Conservation (phyloP, 2,329 filamentous ascomycete genomes). For the Colletotrichum euphorbiae region DNA sequence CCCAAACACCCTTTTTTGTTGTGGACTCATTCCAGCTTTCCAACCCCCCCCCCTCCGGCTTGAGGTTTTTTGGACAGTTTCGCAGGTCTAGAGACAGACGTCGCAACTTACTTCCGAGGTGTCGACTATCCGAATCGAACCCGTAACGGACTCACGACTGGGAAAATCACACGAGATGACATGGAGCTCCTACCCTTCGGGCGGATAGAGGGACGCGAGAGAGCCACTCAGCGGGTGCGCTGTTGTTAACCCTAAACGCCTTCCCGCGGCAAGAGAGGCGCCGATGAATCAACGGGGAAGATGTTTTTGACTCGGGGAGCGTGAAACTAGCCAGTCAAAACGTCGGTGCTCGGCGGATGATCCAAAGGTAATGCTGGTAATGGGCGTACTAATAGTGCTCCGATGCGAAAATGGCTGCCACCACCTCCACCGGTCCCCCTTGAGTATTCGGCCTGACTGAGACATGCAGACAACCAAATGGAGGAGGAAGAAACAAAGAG, state of each 20-base stretch:
- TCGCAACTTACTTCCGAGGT: no score
- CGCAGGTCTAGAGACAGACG: no score
- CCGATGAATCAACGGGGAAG: background rate
- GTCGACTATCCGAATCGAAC: no score
- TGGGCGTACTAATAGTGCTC: background rate
- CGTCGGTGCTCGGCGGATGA: conserved; percentile 12
- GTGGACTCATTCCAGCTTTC: no score
- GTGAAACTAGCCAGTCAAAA: background rate
- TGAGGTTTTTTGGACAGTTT: no score
- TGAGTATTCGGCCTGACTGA: conserved; percentile 8
- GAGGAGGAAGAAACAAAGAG: conserved; percentile 13
- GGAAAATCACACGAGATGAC: no score
- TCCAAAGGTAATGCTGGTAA: conserved; percentile 9
- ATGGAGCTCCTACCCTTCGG: no score
- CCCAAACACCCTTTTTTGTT: background rate
- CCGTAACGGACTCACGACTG: no score
- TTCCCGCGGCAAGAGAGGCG: conserved; percentile 10
- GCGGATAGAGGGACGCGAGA: background rate
- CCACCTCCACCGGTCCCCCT: background rate
- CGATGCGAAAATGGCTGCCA: conserved; percentile 2
- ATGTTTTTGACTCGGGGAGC: background rate
- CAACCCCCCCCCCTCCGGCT: no score
- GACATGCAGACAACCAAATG: conserved; percentile 18
- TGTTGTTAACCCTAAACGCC: background rate
- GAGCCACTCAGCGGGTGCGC: background rate